Evolutionary conservation across 768 basidiomycete species (phyloP).

Genomic region (Boletales sp.): DNA sequence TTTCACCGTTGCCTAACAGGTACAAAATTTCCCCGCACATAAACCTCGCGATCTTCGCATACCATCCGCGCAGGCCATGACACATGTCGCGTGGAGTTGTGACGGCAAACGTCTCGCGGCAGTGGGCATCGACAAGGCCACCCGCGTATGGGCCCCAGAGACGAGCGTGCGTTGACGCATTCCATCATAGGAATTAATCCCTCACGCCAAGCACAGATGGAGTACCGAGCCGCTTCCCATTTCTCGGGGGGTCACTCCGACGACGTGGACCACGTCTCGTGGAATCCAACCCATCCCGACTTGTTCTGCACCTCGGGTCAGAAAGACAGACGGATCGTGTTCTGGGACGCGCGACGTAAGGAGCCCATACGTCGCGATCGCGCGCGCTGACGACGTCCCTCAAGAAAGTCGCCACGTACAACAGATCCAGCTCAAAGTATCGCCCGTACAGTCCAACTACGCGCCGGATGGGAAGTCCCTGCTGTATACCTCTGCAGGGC

Average conservation of each 20-base stretch:
- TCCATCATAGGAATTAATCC: neutral
- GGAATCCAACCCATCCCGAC: constrained; percentile 85
- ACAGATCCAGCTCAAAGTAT: constrained; percentile 52
- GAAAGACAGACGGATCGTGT: constrained; percentile 69
- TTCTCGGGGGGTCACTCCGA: constrained; percentile 73
- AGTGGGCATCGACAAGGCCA: constrained; percentile 79
- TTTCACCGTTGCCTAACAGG: constrained; percentile 38
- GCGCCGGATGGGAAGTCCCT: constrained; percentile 68
- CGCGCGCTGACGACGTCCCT: constrained; percentile 7
- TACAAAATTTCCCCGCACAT: constrained; percentile 76
- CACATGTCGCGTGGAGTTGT: constrained; percentile 80
- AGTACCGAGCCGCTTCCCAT: constrained; percentile 58
- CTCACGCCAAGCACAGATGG: constrained; percentile 48
- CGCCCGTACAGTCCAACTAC: constrained; percentile 65
- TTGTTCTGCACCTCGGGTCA: constrained; percentile 78
- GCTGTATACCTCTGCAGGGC: constrained; percentile 57
- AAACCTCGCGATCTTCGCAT: constrained; percentile 73
- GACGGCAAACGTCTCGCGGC: constrained; percentile 78
- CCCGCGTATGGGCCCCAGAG: constrained; percentile 75
- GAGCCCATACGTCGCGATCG: neutral
- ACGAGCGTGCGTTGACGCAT: constrained; percentile 53
- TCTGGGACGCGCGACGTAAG: constrained; percentile 84
- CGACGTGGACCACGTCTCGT: constrained; percentile 78
- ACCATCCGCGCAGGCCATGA: constrained; percentile 60
- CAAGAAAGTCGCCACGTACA: constrained; percentile 71